phyloP scores from a whole-genome alignment of 495 filamentous ascomycete genomes.

The Penicillium paxilli region DNA sequence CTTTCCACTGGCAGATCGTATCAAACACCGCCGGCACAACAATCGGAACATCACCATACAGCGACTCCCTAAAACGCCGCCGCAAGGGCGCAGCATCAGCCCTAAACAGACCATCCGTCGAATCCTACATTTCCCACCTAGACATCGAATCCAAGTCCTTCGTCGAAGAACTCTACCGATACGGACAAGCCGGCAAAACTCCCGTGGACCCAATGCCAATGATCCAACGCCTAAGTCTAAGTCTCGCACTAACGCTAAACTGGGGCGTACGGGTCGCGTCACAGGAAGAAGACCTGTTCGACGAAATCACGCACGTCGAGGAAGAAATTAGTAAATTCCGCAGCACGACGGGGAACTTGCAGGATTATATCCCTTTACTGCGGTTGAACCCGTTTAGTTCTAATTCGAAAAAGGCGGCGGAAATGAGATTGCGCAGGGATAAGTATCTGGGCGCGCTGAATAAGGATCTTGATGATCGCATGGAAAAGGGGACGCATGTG shows the following conservation, averaged over 20 bases:
- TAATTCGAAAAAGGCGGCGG: constrained; percentile 50
- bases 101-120: constrained; percentile 60
- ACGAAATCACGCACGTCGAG: constrained; percentile 65
- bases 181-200: constrained; percentile 50
- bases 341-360: constrained; percentile 61
- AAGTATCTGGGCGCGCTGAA: constrained; percentile 57
- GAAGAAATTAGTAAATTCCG: constrained; percentile 59
- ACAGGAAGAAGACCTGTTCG: constrained; percentile 57
- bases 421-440: constrained; percentile 60
- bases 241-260: constrained; percentile 60
- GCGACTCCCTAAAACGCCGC: constrained; percentile 60
- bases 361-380: constrained; percentile 64
- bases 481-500: constrained; percentile 58
- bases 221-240: constrained; percentile 59
- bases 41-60: constrained; percentile 64
- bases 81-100: constrained; percentile 65
- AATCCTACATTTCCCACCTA: constrained; percentile 59
- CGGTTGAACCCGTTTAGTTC: constrained; percentile 56
- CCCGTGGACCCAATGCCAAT: constrained; percentile 61
- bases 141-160: constrained; percentile 62
- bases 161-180: constrained; percentile 56
- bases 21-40: constrained; percentile 65
- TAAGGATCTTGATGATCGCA: constrained; percentile 52
- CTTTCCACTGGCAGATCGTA: constrained; percentile 44
- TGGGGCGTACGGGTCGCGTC: constrained; percentile 61